Conservation (phyloP, 2,329 filamentous ascomycete species). For the Orbilia brochopaga region DNA sequence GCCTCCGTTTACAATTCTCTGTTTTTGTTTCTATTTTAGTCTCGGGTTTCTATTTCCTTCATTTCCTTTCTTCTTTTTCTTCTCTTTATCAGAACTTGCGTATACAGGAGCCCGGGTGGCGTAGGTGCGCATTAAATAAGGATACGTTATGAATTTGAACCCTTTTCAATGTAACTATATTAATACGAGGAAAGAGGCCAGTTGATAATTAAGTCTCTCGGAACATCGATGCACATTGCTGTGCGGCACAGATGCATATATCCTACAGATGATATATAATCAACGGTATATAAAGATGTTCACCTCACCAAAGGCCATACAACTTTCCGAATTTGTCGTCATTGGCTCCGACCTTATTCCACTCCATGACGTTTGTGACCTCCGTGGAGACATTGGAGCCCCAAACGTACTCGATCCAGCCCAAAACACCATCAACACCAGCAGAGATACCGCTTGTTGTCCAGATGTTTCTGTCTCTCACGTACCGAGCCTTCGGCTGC, state of each 20-base stretch:
- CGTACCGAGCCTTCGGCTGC: conserved; percentile 60
- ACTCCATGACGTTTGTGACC: conserved; percentile 55
- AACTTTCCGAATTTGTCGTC: conserved; percentile 40
- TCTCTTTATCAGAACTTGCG: too few relatives aligned
- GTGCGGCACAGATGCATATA: too few relatives aligned
- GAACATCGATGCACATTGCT: too few relatives aligned
- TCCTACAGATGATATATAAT: too few relatives aligned
- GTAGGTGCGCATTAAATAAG: too few relatives aligned
- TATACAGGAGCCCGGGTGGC: too few relatives aligned
- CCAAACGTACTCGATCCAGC: conserved; percentile 59
- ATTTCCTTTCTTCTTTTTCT: too few relatives aligned
- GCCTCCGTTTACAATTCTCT: background rate
- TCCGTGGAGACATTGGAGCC: conserved; percentile 55
- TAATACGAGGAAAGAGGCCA: too few relatives aligned
- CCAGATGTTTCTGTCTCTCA: conserved; percentile 61
- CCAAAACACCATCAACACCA: conserved; percentile 61
- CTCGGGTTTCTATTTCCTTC: background rate
- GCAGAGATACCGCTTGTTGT: conserved; percentile 61
- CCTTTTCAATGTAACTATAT: too few relatives aligned
- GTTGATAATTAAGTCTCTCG: too few relatives aligned
- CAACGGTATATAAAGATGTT: background rate
- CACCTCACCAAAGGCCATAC: conserved; percentile 26
- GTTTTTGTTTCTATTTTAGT: background rate
- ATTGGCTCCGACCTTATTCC: conserved; percentile 42
- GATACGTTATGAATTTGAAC: too few relatives aligned